Base-by-base conservation (phyloP, 2,329 filamentous ascomycete species). In the Thielaviopsis euricoi region DNA sequence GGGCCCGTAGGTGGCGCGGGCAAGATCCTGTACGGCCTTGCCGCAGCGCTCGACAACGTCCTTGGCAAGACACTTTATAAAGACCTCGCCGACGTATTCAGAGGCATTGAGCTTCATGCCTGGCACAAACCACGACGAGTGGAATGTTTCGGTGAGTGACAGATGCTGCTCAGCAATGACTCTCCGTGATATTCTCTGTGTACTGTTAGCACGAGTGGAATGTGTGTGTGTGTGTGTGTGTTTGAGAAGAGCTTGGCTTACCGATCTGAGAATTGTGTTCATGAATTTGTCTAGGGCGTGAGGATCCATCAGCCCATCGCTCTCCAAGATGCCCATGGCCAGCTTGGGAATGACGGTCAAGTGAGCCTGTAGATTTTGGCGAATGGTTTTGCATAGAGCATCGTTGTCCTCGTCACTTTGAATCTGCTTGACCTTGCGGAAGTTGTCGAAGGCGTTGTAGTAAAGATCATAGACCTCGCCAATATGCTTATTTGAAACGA, bases 161-260 rank as follows among this genome's bases (percentile, higher is more conserved):
- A 98, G 81, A 67, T 98, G 93, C 66, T 98, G 93, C 71, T 98
- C 93, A 37, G 93, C 93, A 67, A 98, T 98, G 63, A 97, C 93
- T 62, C 94, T 83, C 60, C 93, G 84, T 51, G 90, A 96, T 64
- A 98, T 98, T 60, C 93, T 82, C 87, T 93, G 64, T 17, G 21
- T 21, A 4, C 43, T 48, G 43, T 48, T 13, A 48, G 43, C 7
- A 15, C 17, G 13, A 15, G 17, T 43, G 48, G 29, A 10, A 21
- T 10, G 33, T 56, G 56, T 64, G 43, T 65, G 60, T 46, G 25
- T 10, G n/a, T 21, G 26, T 19, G 1, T 49, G 37, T 12, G 17
- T 29, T 3, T 2, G 23, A 46, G 26, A 23, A 5, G n/a, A 55
- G 68, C 82, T 66, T 77, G 54, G 68, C 82, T 66, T 77, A 93